Base-by-base conservation (phyloP, 352 stramenopile genomes). In the Globisporangium rhizosaccharum region DNA sequence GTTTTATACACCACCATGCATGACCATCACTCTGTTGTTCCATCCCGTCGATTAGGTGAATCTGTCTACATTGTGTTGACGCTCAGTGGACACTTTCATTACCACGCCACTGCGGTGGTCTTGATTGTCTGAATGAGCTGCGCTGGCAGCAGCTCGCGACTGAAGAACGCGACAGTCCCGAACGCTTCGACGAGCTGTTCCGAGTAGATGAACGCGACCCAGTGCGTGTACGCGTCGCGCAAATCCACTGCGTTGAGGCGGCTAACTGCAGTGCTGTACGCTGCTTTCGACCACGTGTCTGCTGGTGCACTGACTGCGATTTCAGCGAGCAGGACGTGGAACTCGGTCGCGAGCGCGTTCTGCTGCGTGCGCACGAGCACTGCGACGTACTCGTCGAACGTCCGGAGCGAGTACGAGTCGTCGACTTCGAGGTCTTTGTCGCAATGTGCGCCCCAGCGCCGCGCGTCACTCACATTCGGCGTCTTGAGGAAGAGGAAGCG, bases 101-200 rank as follows among this genome's bases (percentile, higher is more conserved):
- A 76, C 69, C 71, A 80, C 41, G 69, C 61, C 28, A 80, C 62
- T 2, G 63, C 65, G 20, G 64, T 71, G 55, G 73, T 75, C 54
- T 80, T 76, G 69, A 83, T 76, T 4, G 68, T 72, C 28, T 70
- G 64, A 33, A 80, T 74, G 42, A 83, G 67, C 69, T 80, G 73
- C 41, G 66, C 51, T 2, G 73, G 73, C 41, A 83, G 50, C 57
- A 83, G 46, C 49, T 83, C 71, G 26, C 64, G 71, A 28, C 61
- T 76, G 42, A 78, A 80, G 59, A 83, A 80, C 10, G 68, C 66
- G 1, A 80, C 55, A 2, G 66, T 71, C 37, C 73, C 71, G 39
- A 83, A 83, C 56, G 78, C 73, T 23, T 75, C 64, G 55, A 67
- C 65, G 49, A 76, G 55, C 59, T 83, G 71, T 26, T 59, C 57